Evolutionary conservation across 768 basidiomycete species (phyloP).

Genomic region (Leucosporidium yakuticum): DNA sequence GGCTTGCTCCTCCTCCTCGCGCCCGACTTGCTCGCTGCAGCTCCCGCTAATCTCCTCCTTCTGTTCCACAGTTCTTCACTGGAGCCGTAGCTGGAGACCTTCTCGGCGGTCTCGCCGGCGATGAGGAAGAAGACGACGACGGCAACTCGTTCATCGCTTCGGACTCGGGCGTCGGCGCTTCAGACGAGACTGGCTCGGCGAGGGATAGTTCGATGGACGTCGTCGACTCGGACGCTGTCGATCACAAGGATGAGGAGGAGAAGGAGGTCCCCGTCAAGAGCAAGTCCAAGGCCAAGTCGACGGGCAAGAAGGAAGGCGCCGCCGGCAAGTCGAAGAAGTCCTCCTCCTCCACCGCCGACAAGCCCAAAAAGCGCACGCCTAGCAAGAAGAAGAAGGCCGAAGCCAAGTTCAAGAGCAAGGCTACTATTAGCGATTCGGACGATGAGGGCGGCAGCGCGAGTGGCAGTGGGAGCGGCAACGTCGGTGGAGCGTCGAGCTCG

Average conservation of each 20-base stretch:
- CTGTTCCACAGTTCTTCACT: too few species aligned
- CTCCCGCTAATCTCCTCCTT: too few species aligned
- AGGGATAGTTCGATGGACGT: too few species aligned
- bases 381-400: neutral
- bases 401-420: conserved; percentile 6
- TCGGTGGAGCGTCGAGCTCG: neutral
- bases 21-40: too few species aligned
- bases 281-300: neutral
- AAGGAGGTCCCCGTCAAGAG: neutral
- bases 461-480: neutral
- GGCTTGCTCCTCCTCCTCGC: too few species aligned
- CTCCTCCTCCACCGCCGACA: neutral
- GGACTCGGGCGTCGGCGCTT: neutral
- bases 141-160: neutral
- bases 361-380: conserved; percentile 1
- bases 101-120: too few species aligned
- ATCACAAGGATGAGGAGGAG: neutral
- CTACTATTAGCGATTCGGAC: conserved; percentile 10
- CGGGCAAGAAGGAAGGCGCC: neutral
- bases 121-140: neutral
- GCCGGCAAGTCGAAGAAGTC: neutral
- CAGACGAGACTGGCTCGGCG: neutral
- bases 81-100: too few species aligned
- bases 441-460: neutral
- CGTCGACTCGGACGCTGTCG: neutral